These are phyloP conservation scores for Aspergillus bombycis DNA, from an alignment of 2,329 filamentous ascomycete species.

Conservation along the genomic window DNA sequence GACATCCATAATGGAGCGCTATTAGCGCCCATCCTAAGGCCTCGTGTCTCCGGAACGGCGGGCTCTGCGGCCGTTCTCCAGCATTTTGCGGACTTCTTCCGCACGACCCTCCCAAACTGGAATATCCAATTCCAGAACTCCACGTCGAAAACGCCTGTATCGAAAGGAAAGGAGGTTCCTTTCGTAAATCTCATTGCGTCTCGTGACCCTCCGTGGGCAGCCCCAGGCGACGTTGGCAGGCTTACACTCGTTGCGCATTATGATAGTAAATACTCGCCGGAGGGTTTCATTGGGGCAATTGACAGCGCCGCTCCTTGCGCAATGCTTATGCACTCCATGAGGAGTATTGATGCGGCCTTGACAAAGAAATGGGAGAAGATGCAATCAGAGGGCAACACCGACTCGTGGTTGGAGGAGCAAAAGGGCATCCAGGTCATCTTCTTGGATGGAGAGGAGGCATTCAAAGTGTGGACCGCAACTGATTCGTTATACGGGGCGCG, in stretches of 20 bases:
- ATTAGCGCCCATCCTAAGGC: conserved; percentile 81
- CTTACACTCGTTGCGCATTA: conserved; percentile 93
- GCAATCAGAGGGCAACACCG: conserved; percentile 59
- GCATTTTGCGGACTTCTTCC: conserved; percentile 86
- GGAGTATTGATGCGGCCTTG: conserved; percentile 77
- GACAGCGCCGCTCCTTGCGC: conserved; percentile 95
- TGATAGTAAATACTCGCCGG: conserved; percentile 77
- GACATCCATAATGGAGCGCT: conserved; percentile 75
- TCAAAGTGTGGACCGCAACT: conserved; percentile 72
- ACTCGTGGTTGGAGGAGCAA: conserved; percentile 66
- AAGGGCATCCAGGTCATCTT: conserved; percentile 87
- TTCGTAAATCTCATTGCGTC: conserved; percentile 87
- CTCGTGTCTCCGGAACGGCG: conserved; percentile 84
- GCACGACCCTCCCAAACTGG: conserved; percentile 75
- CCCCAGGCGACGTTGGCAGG: conserved; percentile 73
- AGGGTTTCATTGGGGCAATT: conserved; percentile 89
- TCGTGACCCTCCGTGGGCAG: conserved; percentile 82
- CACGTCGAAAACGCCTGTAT: conserved; percentile 78
- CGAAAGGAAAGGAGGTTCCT: conserved; percentile 70
- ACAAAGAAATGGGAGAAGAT: conserved; percentile 80
- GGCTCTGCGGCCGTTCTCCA: conserved; percentile 73
- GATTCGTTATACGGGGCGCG: conserved; percentile 90
- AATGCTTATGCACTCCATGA: conserved; percentile 84
- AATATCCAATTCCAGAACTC: conserved; percentile 83
- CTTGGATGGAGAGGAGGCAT: conserved; percentile 94